Conservation (phyloP, 2,329 filamentous ascomycete species). For the Tolypocladium nubicola region DNA sequence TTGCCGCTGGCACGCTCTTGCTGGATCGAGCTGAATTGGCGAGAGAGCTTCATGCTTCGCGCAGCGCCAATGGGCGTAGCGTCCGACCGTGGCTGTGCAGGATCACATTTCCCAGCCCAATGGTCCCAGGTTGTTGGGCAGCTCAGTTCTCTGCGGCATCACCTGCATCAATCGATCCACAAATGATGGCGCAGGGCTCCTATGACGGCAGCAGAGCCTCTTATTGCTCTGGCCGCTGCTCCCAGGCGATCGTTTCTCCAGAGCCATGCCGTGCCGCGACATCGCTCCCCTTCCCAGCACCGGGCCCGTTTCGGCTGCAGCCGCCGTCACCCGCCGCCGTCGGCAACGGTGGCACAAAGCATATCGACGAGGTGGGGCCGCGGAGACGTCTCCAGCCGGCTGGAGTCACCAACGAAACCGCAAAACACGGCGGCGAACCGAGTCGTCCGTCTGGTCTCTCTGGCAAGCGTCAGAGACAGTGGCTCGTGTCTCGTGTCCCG, state of each 20-base stretch:
- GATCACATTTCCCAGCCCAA: not conserved
- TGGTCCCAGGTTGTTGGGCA: not conserved
- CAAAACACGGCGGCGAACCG: not conserved
- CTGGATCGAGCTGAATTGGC: not conserved
- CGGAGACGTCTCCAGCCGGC: not conserved
- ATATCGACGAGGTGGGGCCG: not conserved
- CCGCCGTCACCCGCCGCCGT: not conserved
- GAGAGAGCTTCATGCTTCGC: not conserved
- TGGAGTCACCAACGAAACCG: not conserved
- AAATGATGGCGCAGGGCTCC: not conserved
- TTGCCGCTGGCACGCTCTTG: not conserved
- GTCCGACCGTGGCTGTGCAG: not conserved
- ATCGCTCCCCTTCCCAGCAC: not conserved
- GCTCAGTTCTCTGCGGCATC: not conserved
- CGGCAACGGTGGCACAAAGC: not conserved
- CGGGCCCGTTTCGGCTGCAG: not conserved
- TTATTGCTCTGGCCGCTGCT: no score
- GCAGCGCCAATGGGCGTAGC: not conserved
- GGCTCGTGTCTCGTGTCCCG: not conserved
- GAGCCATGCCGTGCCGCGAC: not conserved
- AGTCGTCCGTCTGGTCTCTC: not conserved
- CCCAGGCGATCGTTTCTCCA: not conserved
- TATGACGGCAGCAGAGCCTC: conserved; percentile 1
- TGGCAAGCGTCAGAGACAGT: no score
- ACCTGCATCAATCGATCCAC: conserved; percentile 1